Conservation (phyloP, 306 rosid genomes). For the Malus domestica region ASM211411v1 NC_041798.1:29341501-29342000, state of each 20-base stretch:
- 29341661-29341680: neutral
- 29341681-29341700: neutral
- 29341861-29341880: neutral
- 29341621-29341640: neutral
- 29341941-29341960: too few species aligned
- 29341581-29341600: neutral
- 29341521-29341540: too few species aligned
- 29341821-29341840: neutral
- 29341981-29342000: neutral
- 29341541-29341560: neutral
- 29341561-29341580: neutral
- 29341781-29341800: too few species aligned
- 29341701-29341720: neutral
- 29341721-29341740: neutral
- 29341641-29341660: too few species aligned
- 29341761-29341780: too few species aligned
- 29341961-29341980: too few species aligned
- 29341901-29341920: neutral
- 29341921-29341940: neutral
- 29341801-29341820: neutral
- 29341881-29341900: neutral
- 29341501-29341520: too few species aligned
- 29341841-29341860: neutral
- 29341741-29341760: too few species aligned
- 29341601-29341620: neutral